Conservation (phyloP, 169 alveolate genomes). For the Plasmodium blacklocki region DNA sequence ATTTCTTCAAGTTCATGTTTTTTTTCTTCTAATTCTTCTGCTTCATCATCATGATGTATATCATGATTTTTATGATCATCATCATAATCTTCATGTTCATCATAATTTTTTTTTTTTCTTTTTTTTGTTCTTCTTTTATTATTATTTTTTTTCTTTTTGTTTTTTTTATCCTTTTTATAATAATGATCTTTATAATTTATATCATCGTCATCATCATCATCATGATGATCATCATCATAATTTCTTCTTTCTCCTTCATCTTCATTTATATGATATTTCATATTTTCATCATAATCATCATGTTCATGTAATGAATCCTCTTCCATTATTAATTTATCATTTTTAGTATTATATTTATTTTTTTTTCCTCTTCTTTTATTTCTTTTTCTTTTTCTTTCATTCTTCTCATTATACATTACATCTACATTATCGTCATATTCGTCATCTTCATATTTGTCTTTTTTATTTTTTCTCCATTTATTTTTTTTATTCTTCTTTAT, state of each 20-base stretch:
- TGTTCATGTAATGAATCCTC: too few relatives aligned
- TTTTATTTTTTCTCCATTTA: neutral
- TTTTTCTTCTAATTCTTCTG: neutral
- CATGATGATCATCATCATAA: too few relatives aligned
- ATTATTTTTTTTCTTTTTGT: neutral
- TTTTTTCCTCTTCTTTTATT: neutral
- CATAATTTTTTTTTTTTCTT: neutral
- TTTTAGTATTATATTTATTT: neutral
- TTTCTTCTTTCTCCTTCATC: too few relatives aligned
- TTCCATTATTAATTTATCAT: too few relatives aligned
- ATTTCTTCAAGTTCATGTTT: conserved; percentile 36
- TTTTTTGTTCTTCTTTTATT: neutral
- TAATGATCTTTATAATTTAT: too few relatives aligned
- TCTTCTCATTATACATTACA: neutral
- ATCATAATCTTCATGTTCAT: neutral
- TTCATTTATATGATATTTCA: too few relatives aligned
- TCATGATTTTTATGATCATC: neutral
- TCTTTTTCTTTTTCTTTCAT: conserved; percentile 1
- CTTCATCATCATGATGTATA: neutral
- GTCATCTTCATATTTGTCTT: conserved; percentile 1
- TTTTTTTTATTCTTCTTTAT: neutral
- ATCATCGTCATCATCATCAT: too few relatives aligned
- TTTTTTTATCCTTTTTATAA: conserved; percentile 1
- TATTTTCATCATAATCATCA: too few relatives aligned
- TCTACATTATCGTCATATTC: neutral